Evolutionary conservation across 306 rosid species (phyloP), one percentile per base, ranked within the genome.

Genomic region (Phaseolus lunatus): DNA sequence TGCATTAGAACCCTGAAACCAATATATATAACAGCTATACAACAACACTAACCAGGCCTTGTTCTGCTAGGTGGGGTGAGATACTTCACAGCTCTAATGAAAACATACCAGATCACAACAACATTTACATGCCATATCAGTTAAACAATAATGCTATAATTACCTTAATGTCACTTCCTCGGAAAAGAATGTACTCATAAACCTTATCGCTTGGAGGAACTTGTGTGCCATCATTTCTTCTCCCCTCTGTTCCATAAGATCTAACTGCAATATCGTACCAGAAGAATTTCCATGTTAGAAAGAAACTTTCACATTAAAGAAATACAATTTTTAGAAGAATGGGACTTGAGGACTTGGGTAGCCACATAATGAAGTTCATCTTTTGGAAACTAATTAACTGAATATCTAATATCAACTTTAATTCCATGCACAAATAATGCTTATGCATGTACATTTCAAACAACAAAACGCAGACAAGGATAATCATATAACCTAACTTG

Each of bases 161-260:
- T 84, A 93, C 97, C 92, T 90, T 93, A 35, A 93, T 87, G 62
- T 90, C 92, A 54, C 83, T 87, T 81, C 89, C 90, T 71, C 91
- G 86, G 72, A 93, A 90, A 52, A 90, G 87, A 78, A 90, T 87
- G 84, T 84, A 90, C 19, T 90, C 97, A 74, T 73, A 93, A 85
- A 89, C 85, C 83, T 85, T 86, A 24, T 89, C 91, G 68, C 69
- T 81, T 27, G 97, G 90, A 73, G 86, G 87, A 86, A 93, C 70
- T 81, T 93, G 91, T 33, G 86, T 85, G 20, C 92, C 94, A 84
- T 93, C 92, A 43, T 80, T 87, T 80, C 83, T 87, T 50, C 96
- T 80, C 72, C 94, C 96, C 85, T 93, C 96, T 7, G 97, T 90
- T 79, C 97, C 96, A 65, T 77, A 89, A 19, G 94, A 90, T 70